Conservation (phyloP, 2,329 filamentous ascomycete species). For the Clonostachys rhizophaga region DNA sequence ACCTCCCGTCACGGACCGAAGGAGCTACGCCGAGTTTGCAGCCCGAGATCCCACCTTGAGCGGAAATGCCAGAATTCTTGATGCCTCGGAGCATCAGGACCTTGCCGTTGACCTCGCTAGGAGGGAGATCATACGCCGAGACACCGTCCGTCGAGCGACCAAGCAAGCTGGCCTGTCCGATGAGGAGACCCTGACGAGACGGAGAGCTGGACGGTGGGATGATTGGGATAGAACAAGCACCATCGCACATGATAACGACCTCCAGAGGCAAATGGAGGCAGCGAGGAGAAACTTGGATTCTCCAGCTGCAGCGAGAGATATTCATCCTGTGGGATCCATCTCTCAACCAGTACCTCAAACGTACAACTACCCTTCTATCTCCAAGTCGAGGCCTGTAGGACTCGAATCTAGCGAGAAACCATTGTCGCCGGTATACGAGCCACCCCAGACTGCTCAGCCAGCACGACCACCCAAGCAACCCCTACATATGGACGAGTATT, state of each 20-base stretch:
- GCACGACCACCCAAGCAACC: slow-evolving; percentile 23
- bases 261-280: slow-evolving; percentile 47
- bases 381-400: slow-evolving; percentile 41
- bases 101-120: slow-evolving; percentile 74
- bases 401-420: slow-evolving; percentile 24
- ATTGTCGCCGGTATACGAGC: slow-evolving; percentile 6
- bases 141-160: slow-evolving; percentile 53
- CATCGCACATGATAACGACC: slow-evolving; percentile 26
- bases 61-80: slow-evolving; percentile 54
- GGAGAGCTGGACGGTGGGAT: slow-evolving; percentile 39
- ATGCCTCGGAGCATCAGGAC: slow-evolving; percentile 67
- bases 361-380: slow-evolving; percentile 55
- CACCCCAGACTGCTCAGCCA: slow-evolving; percentile 17
- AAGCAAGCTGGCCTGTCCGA: slow-evolving; percentile 52
- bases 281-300: slow-evolving; percentile 41
- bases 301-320: slow-evolving; percentile 12
- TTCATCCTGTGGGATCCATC: slow-evolving; percentile 1
- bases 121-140: slow-evolving; percentile 64
- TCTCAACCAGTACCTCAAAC: slow-evolving; percentile 5
- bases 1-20: slow-evolving; percentile 10
- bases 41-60: slow-evolving; percentile 57
- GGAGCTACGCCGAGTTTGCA: slow-evolving; percentile 37
- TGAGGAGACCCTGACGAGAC: slow-evolving; percentile 51
- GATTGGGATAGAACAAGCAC: slow-evolving; percentile 21
- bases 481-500: slow-evolving; percentile 3